Evolutionary conservation across 148 eudicot genomes (phyloP).

Genomic region (Mesembryanthemum crystallinum): DNA sequence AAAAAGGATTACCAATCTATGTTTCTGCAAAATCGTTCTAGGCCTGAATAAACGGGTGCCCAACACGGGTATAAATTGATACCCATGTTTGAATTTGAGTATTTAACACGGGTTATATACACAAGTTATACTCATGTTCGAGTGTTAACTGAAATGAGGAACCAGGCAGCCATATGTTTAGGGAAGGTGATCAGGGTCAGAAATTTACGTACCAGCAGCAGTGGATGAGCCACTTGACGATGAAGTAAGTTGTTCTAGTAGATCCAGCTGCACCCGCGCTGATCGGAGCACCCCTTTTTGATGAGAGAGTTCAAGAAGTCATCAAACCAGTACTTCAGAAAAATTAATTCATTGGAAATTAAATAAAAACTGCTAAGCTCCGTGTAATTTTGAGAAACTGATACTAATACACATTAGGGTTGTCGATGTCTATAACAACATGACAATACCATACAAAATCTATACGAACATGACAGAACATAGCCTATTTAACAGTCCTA

Average conservation of each 20-base stretch:
- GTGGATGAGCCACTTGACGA: constrained; percentile 30
- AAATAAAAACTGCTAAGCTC: background rate
- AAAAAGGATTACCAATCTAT: background rate
- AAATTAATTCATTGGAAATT: background rate
- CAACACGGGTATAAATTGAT: too few relatives aligned
- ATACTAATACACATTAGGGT: too few relatives aligned
- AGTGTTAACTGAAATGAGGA: background rate
- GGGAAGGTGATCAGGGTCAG: background rate
- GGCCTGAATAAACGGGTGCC: background rate
- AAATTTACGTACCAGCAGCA: constrained; percentile 25
- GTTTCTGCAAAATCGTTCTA: background rate
- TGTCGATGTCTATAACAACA: too few relatives aligned
- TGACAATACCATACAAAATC: too few relatives aligned
- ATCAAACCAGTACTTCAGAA: background rate
- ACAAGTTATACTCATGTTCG: too few relatives aligned
- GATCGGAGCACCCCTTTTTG: constrained; percentile 31
- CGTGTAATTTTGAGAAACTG: too few relatives aligned
- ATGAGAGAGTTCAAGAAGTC: background rate
- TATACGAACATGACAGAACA: too few relatives aligned
- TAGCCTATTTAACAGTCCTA: too few relatives aligned
- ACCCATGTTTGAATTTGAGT: background rate
- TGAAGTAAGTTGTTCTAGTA: constrained; percentile 74
- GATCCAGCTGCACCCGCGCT: constrained; percentile 71
- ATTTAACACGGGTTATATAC: too few relatives aligned
- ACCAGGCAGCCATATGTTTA: background rate